Evolutionary conservation across 2,329 filamentous ascomycete species (phyloP), one percentile per base, ranked within the genome.

Genomic region (Zymoseptoria brevis): DNA sequence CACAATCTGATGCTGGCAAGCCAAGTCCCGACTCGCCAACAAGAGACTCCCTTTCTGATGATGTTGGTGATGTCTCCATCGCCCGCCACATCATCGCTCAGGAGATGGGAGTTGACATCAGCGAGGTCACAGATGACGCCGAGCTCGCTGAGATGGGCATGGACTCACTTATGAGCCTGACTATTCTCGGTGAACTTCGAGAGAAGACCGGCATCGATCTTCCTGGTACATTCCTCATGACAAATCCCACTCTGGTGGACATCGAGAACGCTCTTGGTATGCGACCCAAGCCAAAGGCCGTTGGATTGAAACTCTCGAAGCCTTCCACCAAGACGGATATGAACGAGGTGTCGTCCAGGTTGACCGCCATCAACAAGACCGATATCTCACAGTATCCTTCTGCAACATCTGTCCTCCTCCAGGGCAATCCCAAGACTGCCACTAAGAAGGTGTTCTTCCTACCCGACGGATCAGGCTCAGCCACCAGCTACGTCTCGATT

Each of bases 401-500:
- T n/a, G 76, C 80, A 21, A 78, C 76, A 53, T 81, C 83, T n/a
- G 77, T 83, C 64, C 77, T 81, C 22, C 80, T 83, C 62, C 79
- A 83, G 68, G 82, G 81, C 45, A 83, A 77, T 65, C 79, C 81
- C 8, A 83, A 78, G 69, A 78, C 74, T 62, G 82, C 81, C 26
- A 80, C 77, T 57, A 80, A 83, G 73, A 80, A 79, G 68, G 75
- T 81, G 65, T 81, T 80, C 71, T 75, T 80, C 64, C 64, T 81
- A 29, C 79, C 79, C 55, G 79, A 81, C 74, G 80, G 72, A 63
- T 83, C 76, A 63, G 80, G 86, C 75, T 70, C 82, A 57, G 85
- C 86, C 9, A 87, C 85, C n/a, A 87, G 84, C 1, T 88, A 88
- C 75, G 81, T 82, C 58, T 80, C 79, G 66, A 83, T 85, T 53